Evolutionary conservation across 202 grass and related monocot species (phyloP).

Genomic region (Digitaria exilis): DNA sequence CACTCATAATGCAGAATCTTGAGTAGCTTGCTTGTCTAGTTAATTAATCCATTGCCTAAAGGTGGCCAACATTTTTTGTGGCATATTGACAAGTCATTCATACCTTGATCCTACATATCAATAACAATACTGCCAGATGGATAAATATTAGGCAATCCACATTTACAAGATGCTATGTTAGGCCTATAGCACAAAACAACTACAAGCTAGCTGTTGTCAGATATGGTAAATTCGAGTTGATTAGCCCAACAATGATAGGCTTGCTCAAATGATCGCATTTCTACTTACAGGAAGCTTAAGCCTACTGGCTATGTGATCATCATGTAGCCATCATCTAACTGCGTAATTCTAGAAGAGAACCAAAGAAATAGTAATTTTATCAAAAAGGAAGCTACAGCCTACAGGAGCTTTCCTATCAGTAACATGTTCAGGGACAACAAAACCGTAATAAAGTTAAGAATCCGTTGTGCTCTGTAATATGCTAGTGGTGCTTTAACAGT

Average conservation of each 20-base stretch:
- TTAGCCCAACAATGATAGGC: slow-evolving; percentile 16
- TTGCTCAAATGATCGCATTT: slow-evolving; percentile 37
- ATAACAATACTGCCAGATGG: slow-evolving; percentile 28
- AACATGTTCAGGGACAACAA: neutral
- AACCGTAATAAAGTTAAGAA: neutral
- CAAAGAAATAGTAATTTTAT: neutral
- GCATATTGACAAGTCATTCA: slow-evolving; percentile 23
- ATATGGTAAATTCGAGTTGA: slow-evolving; percentile 28
- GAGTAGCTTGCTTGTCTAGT: slow-evolving; percentile 20
- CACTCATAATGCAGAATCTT: slow-evolving; percentile 35
- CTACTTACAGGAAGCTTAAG: slow-evolving; percentile 34
- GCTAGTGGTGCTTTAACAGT: neutral
- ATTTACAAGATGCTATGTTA: slow-evolving; percentile 45
- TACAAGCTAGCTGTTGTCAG: neutral
- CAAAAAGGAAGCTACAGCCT: neutral
- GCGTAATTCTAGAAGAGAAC: neutral
- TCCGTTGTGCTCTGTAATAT: neutral
- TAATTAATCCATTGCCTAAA: slow-evolving; percentile 37
- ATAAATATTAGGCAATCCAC: slow-evolving; percentile 21
- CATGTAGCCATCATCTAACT: slow-evolving; percentile 8
- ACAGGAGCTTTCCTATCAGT: neutral
- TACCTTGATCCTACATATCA: slow-evolving; percentile 22
- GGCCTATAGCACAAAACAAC: slow-evolving; percentile 33
- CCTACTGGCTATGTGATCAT: slow-evolving; percentile 10
- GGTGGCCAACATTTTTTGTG: slow-evolving; percentile 22